Evolutionary conservation across 345 rosid species (phyloP), one percentile per base, ranked within the genome.

Genomic region (Salix dunnii): DNA sequence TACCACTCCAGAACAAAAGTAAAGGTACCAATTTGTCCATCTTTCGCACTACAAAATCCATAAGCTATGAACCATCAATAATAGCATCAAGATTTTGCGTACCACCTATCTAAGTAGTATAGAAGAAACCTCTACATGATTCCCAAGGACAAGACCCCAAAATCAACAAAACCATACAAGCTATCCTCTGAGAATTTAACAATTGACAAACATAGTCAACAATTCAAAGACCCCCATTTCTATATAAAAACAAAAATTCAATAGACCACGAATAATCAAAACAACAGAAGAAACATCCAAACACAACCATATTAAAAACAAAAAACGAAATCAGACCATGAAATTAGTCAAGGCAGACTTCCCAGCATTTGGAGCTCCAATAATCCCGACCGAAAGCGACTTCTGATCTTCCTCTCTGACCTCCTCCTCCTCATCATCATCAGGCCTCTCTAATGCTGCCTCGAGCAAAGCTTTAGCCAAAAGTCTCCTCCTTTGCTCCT

Each of bases 341-440:
- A 64, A 87, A 85, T 96, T 96, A 70, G 97, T 96, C 46, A 96
- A 78, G 17, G 98, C 85, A 0, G 99, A 96, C 74, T 96, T 96
- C 36, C 98, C 97, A 0, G 99, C 97, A 83, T 96, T 96, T 6
- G 99, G 98, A 11, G 98, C 95, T 0, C 99, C 99, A 46, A 96
- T 89, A 58, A 96, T 90, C 14, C 99, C 99, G 12, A 96, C 97
- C 14, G 92, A 83, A 60, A 96, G 83, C 1, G 99, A 96, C 84
- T 87, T 93, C 90, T 96, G 98, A 74, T 96, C 92, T 81, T 96
- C 99, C 86, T 96, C 99, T 75, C 81, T 86, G 67, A 93, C 84
- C 67, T 82, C 90, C 36, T 83, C 91, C 8, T 87, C 91, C 16
- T 84, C 89, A 10, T 84, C 93, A 14, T 90, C 90, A 53, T 89